These are phyloP conservation scores for Fraxinus dipetala DNA, from an alignment of 305 asterid genomes.

Conservation along the genomic window DNA sequence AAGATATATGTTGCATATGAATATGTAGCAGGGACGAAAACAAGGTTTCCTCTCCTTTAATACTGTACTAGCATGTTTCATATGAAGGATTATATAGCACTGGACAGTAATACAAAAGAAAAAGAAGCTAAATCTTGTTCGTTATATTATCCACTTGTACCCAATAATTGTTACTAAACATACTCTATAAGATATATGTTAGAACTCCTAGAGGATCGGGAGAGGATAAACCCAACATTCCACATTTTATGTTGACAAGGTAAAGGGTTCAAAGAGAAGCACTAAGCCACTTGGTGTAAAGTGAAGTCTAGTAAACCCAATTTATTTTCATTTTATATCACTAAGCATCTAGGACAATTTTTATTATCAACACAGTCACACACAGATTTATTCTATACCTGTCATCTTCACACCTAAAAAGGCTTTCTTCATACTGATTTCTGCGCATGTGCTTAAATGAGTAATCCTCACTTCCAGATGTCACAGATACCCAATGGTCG, in stretches of 20 bases:
- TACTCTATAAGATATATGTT: background rate
- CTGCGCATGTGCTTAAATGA: slow-evolving; percentile 97
- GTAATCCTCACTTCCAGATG: slow-evolving; percentile 99
- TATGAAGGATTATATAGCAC: background rate
- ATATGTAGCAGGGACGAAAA: background rate
- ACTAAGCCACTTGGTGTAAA: background rate
- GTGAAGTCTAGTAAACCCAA: background rate
- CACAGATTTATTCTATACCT: slow-evolving; percentile 40
- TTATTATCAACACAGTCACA: background rate
- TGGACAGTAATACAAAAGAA: background rate
- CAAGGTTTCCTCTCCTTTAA: background rate
- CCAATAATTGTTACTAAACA: background rate
- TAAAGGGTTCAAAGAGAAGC: slow-evolving; percentile 7
- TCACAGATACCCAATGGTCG: slow-evolving; percentile 97
- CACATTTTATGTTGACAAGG: background rate
- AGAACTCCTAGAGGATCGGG: background rate
- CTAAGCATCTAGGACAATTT: background rate
- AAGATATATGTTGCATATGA: slow-evolving; percentile 1
- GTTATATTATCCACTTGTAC: background rate
- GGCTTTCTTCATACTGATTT: slow-evolving; percentile 98
- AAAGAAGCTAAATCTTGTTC: background rate
- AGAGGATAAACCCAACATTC: background rate
- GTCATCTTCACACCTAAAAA: slow-evolving; percentile 98
- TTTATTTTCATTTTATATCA: background rate
- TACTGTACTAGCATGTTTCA: background rate